Evolutionary conservation across 1,284 basidiomycete species (phyloP), one percentile per base, ranked within the genome.

Genomic region (Moniliophthora roreri): DNA sequence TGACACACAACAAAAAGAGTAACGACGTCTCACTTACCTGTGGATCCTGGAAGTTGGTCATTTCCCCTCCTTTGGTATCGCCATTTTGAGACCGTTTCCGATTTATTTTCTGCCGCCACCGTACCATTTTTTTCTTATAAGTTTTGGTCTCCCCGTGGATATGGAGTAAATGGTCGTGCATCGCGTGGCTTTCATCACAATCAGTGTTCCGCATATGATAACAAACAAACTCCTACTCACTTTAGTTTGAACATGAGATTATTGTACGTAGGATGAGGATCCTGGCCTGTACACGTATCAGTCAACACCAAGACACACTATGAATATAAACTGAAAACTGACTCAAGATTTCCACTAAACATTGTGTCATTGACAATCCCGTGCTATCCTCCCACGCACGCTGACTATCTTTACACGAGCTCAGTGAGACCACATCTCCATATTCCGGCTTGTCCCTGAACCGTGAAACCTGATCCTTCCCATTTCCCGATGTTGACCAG

Each of bases 401-500:
- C 52, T 72, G 67, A 48, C 63, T 58, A 52, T 72, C 70, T 45
- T 67, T 68, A 16, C 66, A 65, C 3, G 70, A 66, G 0, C 67
- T 61, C 21, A 72, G 39, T n/a, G 67, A 65, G n/a, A 70, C 66
- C 69, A 35, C 24, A 20, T 16, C 18, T 9, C 13, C 15, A 46
- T 18, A 13, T 11, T 34, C 16, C 8, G 9, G 26, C 34, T n/a
- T 44, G 4, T 21, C 3, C 39, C 50, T 21, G 1, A 36, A 28
- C 23, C 23, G 21, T 4, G 16, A 42, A 11, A 13, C 13, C 28
- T 6, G 24, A 23, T 37, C 34, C 52, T 26, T 35, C 26, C 49
- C 39, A 21, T 24, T 35, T 15, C 38, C 45, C 10, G 42, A 38
- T 13, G 37, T 39, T 35, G 21, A 26, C 24, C 15, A n/a, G 10